These are phyloP conservation scores for Populus ilicifolia DNA, from an alignment of 345 rosid genomes.

Conservation along the genomic window DNA sequence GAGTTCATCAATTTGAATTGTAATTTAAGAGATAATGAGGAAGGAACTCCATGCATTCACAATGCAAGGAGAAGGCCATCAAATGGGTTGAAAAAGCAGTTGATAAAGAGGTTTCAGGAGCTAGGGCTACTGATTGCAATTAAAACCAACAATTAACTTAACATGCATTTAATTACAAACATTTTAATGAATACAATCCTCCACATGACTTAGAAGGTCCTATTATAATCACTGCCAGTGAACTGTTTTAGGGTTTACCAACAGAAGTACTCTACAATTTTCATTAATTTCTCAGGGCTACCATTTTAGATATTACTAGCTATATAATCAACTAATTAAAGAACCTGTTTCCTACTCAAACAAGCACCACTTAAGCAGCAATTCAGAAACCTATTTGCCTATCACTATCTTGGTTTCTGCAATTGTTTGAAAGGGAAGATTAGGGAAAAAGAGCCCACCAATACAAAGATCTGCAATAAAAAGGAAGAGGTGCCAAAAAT, in stretches of 20 bases:
- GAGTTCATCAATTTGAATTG: background rate
- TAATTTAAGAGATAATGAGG: background rate
- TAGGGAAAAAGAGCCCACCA: background rate
- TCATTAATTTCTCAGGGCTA: background rate
- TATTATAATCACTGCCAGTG: background rate
- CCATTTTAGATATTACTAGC: background rate
- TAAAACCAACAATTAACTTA: background rate
- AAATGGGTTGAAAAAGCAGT: background rate
- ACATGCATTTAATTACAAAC: background rate
- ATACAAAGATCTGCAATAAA: background rate
- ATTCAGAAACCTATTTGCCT: background rate
- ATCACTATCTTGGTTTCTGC: background rate
- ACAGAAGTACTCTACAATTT: background rate
- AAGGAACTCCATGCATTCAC: background rate
- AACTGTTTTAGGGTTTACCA: background rate
- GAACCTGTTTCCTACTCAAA: background rate
- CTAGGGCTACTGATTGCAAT: background rate
- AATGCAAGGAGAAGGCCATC: background rate
- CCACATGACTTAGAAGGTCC: background rate
- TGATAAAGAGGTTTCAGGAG: background rate
- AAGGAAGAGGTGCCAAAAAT: background rate
- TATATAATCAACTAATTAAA: background rate
- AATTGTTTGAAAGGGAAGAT: background rate
- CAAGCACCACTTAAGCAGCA: background rate
- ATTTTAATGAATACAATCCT: background rate